Conservation (phyloP, 2,329 filamentous ascomycete species). For the Penicillium sp. region DNA sequence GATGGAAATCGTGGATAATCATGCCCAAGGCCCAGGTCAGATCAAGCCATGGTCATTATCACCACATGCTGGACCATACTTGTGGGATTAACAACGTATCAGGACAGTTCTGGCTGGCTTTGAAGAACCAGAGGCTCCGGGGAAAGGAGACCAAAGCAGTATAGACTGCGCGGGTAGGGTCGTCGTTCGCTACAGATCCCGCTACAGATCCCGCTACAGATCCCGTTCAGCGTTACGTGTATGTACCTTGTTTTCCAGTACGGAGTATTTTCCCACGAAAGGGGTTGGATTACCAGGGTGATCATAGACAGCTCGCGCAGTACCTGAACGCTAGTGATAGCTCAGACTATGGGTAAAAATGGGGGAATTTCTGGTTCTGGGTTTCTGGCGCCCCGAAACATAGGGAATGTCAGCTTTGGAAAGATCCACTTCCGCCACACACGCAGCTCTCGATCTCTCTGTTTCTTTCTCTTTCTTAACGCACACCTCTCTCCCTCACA, state of each 20-base stretch:
- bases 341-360: background rate
- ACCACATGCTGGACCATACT: background rate
- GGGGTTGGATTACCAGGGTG: background rate
- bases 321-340: conserved; percentile 9
- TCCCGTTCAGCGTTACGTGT: background rate
- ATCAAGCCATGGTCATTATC: background rate
- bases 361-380: background rate
- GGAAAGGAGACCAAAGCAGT: conserved; percentile 2
- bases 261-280: background rate
- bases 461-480: background rate
- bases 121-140: conserved; percentile 6
- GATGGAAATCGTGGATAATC: background rate
- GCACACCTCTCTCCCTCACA: background rate
- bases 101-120: background rate
- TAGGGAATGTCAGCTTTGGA: conserved; percentile 13
- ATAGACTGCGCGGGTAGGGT: conserved; percentile 3
- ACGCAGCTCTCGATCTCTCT: conserved; percentile 10
- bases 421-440: conserved; percentile 19
- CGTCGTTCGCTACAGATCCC: background rate
- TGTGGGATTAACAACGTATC: background rate
- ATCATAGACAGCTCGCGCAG: background rate
- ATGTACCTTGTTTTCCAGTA: background rate
- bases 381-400: background rate
- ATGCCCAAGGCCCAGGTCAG: background rate
- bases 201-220: too few relatives aligned